phyloP scores from a whole-genome alignment of 441 rosid species.

The Metrosideros polymorpha region DNA sequence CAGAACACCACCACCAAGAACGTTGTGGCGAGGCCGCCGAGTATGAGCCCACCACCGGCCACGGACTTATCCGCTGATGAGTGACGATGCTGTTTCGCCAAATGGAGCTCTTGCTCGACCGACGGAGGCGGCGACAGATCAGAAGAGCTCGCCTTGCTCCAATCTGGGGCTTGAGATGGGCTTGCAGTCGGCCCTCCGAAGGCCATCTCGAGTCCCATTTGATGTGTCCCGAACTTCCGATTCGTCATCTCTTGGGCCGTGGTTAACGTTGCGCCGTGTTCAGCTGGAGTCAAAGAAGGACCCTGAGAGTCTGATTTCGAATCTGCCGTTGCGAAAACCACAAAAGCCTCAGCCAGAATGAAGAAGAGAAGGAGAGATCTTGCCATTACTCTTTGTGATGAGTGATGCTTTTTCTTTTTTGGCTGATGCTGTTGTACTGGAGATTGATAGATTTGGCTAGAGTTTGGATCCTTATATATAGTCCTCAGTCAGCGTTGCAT shows the following conservation, averaged over 20 bases:
- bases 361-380: constrained; percentile 17
- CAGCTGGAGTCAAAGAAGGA: constrained; percentile 4
- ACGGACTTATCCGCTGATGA: constrained; percentile 51
- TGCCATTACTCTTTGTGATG: constrained; percentile 15
- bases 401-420: background rate
- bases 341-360: constrained; percentile 14
- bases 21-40: constrained; percentile 60
- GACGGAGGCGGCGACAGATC: background rate
- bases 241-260: background rate
- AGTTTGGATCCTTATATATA: background rate
- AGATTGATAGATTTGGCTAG: background rate
- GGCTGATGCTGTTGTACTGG: background rate
- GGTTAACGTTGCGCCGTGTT: background rate
- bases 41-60: constrained; percentile 63
- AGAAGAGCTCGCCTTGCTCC: background rate
- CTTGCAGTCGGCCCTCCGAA: constrained; percentile 4
- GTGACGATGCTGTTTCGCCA: constrained; percentile 32
- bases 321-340: constrained; percentile 20
- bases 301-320: background rate
- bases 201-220: background rate
- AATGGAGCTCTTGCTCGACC: background rate
- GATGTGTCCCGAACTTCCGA: constrained; percentile 35
- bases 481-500: background rate
- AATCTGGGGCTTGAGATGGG: constrained; percentile 11
- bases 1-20: constrained; percentile 65